Base-by-base conservation (phyloP, 257 asterid species). In the Misopates orontium region DNA sequence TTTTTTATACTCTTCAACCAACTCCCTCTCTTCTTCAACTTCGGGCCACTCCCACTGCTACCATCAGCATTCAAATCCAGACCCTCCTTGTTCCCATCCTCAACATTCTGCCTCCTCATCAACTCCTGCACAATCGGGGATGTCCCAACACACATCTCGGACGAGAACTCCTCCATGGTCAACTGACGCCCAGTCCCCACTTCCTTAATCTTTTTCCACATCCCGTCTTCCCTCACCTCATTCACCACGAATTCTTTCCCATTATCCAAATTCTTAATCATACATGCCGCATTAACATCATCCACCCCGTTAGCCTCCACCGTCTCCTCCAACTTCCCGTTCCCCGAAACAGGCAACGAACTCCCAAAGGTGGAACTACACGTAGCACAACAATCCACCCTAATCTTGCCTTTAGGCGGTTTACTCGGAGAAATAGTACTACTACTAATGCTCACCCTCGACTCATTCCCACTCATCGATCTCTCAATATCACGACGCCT, bases 241-340 rank as follows among this genome's bases (percentile, higher is more conserved):
- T 93, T 84, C 81, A 94, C 97, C 74, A 94, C 88, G 74, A 88
- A 94, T 84, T 88, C 96, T 83, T 88, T 87, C 32, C 99, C 99
- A 69, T 85, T 91, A 75, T 90, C 96, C 47, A 94, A 94, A 82
- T 88, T 89, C 86, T 82, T 90, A 41, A 94, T 90, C 72, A 80
- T 77, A 79, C 97, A 94, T 56, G 80, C 73, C 14, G 73, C 78
- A 59, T 75, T 83, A 44, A 36, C 82, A 64, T 65, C 77, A 50
- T 64, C 80, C 19, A 66, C 18, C 40, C 65, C 78, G 3, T 55
- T 64, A 65, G 71, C 9, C 63, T 77, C 80, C 66, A 72, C 39
- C 49, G 41, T 41, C 70, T 68, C 70, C 19, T 66, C 75, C 66
- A 63, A 22, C 47, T 75, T 71, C 48, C 23, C 77, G 41, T 36